Conservation (phyloP, 2,329 filamentous ascomycete species). For the Colletotrichum lupini region DNA sequence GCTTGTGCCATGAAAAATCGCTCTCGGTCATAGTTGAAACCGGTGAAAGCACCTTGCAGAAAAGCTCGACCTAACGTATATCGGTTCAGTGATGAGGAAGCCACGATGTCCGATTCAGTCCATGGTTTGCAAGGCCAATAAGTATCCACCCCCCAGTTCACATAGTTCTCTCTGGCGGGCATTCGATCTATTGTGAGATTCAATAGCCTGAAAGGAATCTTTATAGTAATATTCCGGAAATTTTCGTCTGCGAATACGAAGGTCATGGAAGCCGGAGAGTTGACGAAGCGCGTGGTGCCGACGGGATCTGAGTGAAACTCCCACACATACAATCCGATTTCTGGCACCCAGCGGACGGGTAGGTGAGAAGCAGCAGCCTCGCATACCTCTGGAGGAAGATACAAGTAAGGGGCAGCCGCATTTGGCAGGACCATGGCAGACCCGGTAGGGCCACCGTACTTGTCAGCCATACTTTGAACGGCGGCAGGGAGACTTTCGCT, state of each 20-base stretch:
- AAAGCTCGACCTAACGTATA: not conserved
- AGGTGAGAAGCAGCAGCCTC: not conserved
- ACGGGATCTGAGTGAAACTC: not conserved
- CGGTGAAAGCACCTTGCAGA: not conserved
- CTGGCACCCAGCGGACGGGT: not conserved
- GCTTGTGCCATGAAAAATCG: not conserved
- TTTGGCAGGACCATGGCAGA: not conserved
- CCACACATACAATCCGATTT: not conserved
- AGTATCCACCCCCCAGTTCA: not conserved
- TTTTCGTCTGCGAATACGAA: not conserved
- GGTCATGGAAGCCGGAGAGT: not conserved
- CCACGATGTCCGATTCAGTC: not conserved
- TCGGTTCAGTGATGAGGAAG: not conserved
- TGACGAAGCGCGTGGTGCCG: not conserved
- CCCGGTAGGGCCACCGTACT: not conserved
- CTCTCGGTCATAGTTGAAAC: not conserved
- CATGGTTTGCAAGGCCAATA: conserved; percentile 1
- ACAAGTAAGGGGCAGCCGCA: not conserved
- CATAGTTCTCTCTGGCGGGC: not conserved
- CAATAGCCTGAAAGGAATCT: not conserved
- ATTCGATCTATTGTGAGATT: not conserved
- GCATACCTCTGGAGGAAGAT: not conserved
- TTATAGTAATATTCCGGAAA: not conserved
- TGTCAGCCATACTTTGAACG: not conserved
- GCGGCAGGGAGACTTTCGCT: too few species aligned